Evolutionary conservation across 192 early-diverging fungal genomes (phyloP).

Genomic region (Coemansia sp.): DNA sequence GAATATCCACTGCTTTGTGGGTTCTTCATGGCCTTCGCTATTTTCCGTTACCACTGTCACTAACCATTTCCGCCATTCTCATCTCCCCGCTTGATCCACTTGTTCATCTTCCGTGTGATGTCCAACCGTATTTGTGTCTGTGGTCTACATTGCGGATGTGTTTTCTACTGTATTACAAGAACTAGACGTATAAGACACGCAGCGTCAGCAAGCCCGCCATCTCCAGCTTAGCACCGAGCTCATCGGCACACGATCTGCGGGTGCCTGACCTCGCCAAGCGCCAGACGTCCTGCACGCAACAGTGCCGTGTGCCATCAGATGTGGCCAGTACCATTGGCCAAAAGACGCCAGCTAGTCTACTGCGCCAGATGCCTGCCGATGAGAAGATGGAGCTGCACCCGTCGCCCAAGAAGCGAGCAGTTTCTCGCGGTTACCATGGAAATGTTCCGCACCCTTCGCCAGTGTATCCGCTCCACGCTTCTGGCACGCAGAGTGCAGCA

Average conservation of each 20-base stretch:
- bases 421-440: constrained; percentile 41
- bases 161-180: background rate
- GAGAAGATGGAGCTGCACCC: constrained; percentile 34
- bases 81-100: background rate
- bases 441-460: constrained; percentile 48
- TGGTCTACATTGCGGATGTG: background rate
- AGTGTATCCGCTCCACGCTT: constrained; percentile 21
- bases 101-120: background rate
- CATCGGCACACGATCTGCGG: background rate
- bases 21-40: background rate
- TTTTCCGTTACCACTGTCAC: background rate
- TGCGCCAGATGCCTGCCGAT: constrained; percentile 31
- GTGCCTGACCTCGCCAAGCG: constrained; percentile 2
- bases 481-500: constrained; percentile 4
- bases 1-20: background rate
- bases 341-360: constrained; percentile 28
- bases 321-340: background rate
- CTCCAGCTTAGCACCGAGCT: background rate
- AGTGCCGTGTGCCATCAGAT: constrained; percentile 7
- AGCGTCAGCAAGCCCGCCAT: background rate
- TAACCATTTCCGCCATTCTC: background rate
- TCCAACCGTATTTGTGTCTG: too few species aligned
- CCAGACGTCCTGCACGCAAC: constrained; percentile 1
- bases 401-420: constrained; percentile 54
- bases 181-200: background rate